Base-by-base conservation (phyloP, 192 early-diverging fungal species). In the Coemansia aciculifera region DNA sequence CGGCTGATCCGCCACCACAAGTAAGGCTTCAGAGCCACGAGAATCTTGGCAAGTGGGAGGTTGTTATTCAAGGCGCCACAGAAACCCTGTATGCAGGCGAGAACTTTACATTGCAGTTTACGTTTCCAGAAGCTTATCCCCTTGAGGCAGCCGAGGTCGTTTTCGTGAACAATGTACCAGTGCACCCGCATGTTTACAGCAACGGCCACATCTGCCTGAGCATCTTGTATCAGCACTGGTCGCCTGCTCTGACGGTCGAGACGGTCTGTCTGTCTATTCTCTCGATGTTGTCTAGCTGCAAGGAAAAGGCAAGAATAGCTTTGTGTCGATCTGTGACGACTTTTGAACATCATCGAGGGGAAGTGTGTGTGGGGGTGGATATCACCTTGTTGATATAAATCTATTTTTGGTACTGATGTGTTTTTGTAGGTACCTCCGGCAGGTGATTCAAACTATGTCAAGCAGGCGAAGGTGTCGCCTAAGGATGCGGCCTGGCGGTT, bases 171-270 rank as follows among this genome's bases (percentile, higher is more conserved):
- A 77, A 84, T 12, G 77, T 89, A 13, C 92, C 92, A 6, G 77
- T 90, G 46, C 90, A 93, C 59, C 92, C 90, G 37, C 90, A 93
- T 74, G 84, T 90, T 32, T 94, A 94, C 75, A 87, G 87, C 77
- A 98, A 98, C 78, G 95, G 96, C 15, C 96, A 98, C 71, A 97
- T 98, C 59, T 98, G 96, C 76, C 77, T 98, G 31, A 95, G 94
- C 69, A 96, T 98, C 63, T 86, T 97, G 24, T 97, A 96, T 81
- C 89, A 93, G 67, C 90, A 96, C 40, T 98, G 96, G 95, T 89
- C 89, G 39, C 96, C 95, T 1, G 96, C 93, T 0, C 87, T 96
- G 71, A 95, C 95, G 3, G 90, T 93, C 29, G 85, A 88, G 32
- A 85, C 90, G 2, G 89, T 98, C 24, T 98, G 95, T 69, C 68